Base-by-base conservation (phyloP, 1,139 yeast species). In the Nematodospora anomalae region DNA sequence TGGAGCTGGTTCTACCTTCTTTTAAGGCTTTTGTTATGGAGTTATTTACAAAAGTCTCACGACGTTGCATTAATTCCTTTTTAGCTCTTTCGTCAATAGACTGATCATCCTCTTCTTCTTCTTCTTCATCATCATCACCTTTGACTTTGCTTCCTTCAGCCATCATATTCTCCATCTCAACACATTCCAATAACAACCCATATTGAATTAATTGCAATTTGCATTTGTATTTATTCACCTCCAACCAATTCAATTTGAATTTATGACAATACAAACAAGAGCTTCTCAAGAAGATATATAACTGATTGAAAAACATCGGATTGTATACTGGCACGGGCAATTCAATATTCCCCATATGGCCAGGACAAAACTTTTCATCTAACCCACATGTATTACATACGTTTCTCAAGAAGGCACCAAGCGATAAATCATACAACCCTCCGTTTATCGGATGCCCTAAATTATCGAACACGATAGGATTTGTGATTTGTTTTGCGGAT, bases 271-370 rank as follows among this genome's bases (percentile, higher is more conserved):
- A 90, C 41, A 92, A 73, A 74, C 99, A 94, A 18, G 92, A 67
- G 28, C 92, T 76, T 60, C 97, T 75, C 55, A 94, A 71, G 52
- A 83, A 81, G 43, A 86, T 75, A 67, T 83, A 92, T 71, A 94
- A 71, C 62, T 92, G 97, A 56, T 80, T 79, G 78, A 94, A 92
- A 57, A 94, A 92, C 53, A 94, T 67, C 12, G 98, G 97, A 58
- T 89, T 92, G 69, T 89, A 94, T 32, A 88, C 95, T 4, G 97
- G 96, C 27, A 88, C 83, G 7, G 98, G 98, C 49, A 94, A 75
- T 59, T 92, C 97, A 43, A 94, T 89, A 62, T 94, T 98, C 42
- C 99, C 99, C 65, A 88, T 89, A 62, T 94, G 99, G 26, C 99
- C 99, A 3, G 97, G 97, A 67, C 99, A 94, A 54, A 79, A 83